Base-by-base conservation (phyloP, 1,284 basidiomycete genomes). In the Cutaneotrichosporon sp. region DNA sequence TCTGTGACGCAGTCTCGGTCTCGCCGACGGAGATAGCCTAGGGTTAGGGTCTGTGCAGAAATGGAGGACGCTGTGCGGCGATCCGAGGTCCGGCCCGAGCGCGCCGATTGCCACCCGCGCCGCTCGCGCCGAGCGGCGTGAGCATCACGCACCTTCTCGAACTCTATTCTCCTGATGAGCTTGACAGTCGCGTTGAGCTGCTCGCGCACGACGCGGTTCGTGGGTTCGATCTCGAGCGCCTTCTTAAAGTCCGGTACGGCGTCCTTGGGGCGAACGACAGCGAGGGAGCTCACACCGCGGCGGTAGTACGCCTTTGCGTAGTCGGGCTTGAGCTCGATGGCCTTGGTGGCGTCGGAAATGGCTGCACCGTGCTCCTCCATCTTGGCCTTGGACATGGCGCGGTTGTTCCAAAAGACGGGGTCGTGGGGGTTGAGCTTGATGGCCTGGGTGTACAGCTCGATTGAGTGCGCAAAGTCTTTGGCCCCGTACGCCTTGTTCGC, bases 101-200 rank as follows among this genome's bases (percentile, higher is more conserved):
- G 42, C 42, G 14, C 21, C 18, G 50, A 21, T 55, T 22, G 30
- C 52, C 18, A 16, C 52, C 52, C n/a, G 18, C 30, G 32, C 30
- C 18, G 26, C 49, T 18, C 14, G 22, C 6, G 26, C 16, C 26
- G 34, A 36, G n/a, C 34, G 55, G 36, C 16, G 16, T 31, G 52
- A 18, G 18, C 14, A 21, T 31, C 34, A 56, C 82, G 38, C 56
- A 88, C 90, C 85, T 92, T 93, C 79, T 95, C 91, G 71, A 94
- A 94, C 72, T 92, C 90, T 64, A 90, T 89, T 74, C 87, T 88
- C 59, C 80, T 67, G 51, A 81, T 77, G 60, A 98, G 85, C 82
- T 98, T 99, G 77, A 91, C 88, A 1, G 96, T 97, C 34, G 90
- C 88, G 34, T 89, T 86, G 67, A 98, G 82, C 79, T 98, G 94